Evolutionary conservation across 2,329 filamentous ascomycete genomes (phyloP).

Genomic region (Pochonia chlamydosporia): DNA sequence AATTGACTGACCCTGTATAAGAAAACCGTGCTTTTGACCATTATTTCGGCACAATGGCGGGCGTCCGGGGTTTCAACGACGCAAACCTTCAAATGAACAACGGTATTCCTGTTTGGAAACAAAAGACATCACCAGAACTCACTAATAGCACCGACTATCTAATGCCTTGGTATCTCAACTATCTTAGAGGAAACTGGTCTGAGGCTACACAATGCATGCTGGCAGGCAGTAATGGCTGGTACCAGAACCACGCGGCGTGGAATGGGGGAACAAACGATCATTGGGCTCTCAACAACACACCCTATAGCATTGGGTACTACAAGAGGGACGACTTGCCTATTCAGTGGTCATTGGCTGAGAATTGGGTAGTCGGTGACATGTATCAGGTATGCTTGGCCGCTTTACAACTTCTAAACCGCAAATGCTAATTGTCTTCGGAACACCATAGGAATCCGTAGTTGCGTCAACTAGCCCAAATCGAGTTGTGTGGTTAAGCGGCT

Average conservation of each 20-base stretch:
- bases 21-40: slow-evolving; percentile 30
- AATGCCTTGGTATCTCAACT: slow-evolving; percentile 45
- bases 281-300: slow-evolving; percentile 32
- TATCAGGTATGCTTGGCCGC: no score
- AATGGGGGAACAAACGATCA: slow-evolving; percentile 43
- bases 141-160: slow-evolving; percentile 37
- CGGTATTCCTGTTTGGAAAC: slow-evolving; percentile 41
- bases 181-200: slow-evolving; percentile 37
- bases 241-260: slow-evolving; percentile 42
- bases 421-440: no score
- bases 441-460: no score
- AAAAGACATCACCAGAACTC: slow-evolving; percentile 19
- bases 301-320: slow-evolving; percentile 38
- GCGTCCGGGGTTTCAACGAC: slow-evolving; percentile 48
- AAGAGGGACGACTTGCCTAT: slow-evolving; percentile 45
- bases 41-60: slow-evolving; percentile 50
- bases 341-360: slow-evolving; percentile 49
- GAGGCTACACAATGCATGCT: slow-evolving; percentile 46
- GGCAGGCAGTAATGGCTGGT: slow-evolving; percentile 45
- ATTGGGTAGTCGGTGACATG: slow-evolving; percentile 34
- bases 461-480: slow-evolving; percentile 49
- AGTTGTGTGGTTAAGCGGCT: slow-evolving; percentile 28
- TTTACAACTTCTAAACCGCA: no score
- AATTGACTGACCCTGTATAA: no score
- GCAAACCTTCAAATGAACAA: slow-evolving; percentile 23